A percentile compares a stretch with the other conserved stretches of the same genome.
phyloP scores from a whole-genome alignment of 805 yeast species.

The Candida golubevii region DNA sequence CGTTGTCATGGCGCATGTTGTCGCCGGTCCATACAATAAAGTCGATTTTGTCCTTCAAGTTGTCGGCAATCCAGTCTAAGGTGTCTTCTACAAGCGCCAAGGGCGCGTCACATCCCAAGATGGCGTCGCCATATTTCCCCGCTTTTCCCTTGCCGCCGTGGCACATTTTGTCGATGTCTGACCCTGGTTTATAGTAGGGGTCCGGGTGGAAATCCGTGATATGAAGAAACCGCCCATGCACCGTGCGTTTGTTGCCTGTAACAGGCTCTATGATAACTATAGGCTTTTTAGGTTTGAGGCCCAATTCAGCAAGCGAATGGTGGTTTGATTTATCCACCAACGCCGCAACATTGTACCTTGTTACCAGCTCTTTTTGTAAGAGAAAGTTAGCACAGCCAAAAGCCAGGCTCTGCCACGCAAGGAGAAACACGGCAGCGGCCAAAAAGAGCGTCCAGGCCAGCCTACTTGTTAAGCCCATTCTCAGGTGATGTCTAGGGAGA shows the following conservation, averaged over 20 bases:
- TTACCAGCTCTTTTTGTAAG: background rate
- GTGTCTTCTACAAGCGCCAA: slow-evolving; percentile 56
- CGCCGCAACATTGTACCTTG: slow-evolving; percentile 3
- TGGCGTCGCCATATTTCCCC: slow-evolving; percentile 69
- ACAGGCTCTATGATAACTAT: slow-evolving; percentile 19
- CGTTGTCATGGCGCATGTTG: slow-evolving; percentile 81
- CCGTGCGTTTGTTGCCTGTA: slow-evolving; percentile 21
- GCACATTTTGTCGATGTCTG: slow-evolving; percentile 48
- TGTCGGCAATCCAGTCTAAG: slow-evolving; percentile 58
- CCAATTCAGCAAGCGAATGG: slow-evolving; percentile 15
- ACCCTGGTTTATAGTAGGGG: slow-evolving; percentile 53
- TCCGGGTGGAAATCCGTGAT: slow-evolving; percentile 88
- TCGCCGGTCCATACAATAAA: slow-evolving; percentile 92
- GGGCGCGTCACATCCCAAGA: slow-evolving; percentile 77
- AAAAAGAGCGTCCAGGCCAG: background rate
- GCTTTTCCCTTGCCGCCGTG: slow-evolving; percentile 56
- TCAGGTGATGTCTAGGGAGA: background rate
- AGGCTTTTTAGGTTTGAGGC: slow-evolving; percentile 33
- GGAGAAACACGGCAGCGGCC: slow-evolving; percentile 1
- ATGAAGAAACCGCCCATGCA: slow-evolving; percentile 80
- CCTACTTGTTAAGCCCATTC: background rate
- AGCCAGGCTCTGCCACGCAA: background rate
- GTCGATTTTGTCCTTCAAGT: slow-evolving; percentile 72
- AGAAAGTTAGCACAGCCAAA: background rate
- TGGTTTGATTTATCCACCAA: background rate